phyloP scores from a whole-genome alignment of 2,329 filamentous ascomycete genomes.

The Diaporthe velutina region DNA sequence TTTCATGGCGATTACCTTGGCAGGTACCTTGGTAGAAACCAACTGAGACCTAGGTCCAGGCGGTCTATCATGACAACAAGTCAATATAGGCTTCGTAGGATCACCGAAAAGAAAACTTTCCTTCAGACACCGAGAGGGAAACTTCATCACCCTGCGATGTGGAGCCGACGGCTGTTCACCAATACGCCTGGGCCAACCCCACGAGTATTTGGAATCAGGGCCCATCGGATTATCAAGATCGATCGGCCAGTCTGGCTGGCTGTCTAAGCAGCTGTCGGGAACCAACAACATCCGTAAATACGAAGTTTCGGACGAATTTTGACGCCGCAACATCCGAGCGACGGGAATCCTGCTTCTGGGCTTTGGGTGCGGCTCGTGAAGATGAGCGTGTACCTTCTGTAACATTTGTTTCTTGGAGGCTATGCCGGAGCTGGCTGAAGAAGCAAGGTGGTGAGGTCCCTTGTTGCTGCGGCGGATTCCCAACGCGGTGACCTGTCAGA shows the following conservation, averaged over 20 bases:
- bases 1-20: neutral
- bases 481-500: neutral
- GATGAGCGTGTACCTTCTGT: neutral
- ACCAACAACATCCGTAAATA: neutral
- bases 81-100: constrained; percentile 4
- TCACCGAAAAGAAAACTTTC: neutral
- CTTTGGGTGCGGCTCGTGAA: neutral
- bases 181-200: neutral
- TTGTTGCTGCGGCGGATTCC: neutral
- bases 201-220: neutral
- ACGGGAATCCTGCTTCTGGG: neutral
- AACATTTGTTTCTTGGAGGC: neutral
- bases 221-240: neutral
- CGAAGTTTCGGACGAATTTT: neutral
- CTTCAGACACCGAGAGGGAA: neutral
- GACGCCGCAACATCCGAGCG: neutral
- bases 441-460: neutral
- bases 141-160: neutral
- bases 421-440: too few species aligned
- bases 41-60: neutral
- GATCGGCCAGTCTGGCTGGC: neutral
- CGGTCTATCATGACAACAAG: neutral
- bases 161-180: neutral
- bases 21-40: too few species aligned
- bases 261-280: neutral